These are phyloP conservation scores for Adansonia madagascariensis DNA, from an alignment of 441 rosid genomes.

Conservation along the genomic window DNA sequence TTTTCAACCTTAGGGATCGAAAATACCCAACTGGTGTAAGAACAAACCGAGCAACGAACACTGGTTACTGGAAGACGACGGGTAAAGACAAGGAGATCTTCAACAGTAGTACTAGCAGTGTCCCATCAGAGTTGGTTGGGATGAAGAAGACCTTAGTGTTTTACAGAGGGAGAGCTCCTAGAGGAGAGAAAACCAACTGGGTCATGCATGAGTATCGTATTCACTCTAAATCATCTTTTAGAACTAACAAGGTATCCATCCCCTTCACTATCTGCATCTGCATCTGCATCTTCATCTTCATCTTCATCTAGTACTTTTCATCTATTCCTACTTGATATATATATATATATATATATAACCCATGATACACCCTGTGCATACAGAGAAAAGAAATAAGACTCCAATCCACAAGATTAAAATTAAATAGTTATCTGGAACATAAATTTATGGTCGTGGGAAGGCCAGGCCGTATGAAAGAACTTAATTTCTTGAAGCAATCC, in stretches of 20 bases:
- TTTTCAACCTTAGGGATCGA: constrained; percentile 63
- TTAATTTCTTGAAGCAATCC: neutral
- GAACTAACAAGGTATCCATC: constrained; percentile 52
- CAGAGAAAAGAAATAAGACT: no score
- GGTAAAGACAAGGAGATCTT: constrained; percentile 76
- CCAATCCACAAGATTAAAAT: neutral
- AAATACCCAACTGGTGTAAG: constrained; percentile 73
- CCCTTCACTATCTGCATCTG: neutral
- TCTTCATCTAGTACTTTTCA: no score
- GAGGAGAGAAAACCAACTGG: constrained; percentile 75
- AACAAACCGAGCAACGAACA: constrained; percentile 70
- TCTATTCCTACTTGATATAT: no score
- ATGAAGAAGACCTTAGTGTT: constrained; percentile 78
- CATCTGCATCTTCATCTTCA: no score
- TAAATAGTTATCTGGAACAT: neutral
- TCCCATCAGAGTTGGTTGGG: constrained; percentile 63
- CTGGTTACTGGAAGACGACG: constrained; percentile 74
- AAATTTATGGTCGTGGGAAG: no score
- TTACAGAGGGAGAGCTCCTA: constrained; percentile 72
- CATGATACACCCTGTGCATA: no score
- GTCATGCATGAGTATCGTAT: constrained; percentile 78
- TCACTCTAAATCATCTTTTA: constrained; percentile 54
- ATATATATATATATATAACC: no score
- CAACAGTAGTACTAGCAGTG: constrained; percentile 42
- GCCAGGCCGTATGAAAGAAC: neutral